Conservation (phyloP, 768 basidiomycete species). For the Trametes cubensis region DNA sequence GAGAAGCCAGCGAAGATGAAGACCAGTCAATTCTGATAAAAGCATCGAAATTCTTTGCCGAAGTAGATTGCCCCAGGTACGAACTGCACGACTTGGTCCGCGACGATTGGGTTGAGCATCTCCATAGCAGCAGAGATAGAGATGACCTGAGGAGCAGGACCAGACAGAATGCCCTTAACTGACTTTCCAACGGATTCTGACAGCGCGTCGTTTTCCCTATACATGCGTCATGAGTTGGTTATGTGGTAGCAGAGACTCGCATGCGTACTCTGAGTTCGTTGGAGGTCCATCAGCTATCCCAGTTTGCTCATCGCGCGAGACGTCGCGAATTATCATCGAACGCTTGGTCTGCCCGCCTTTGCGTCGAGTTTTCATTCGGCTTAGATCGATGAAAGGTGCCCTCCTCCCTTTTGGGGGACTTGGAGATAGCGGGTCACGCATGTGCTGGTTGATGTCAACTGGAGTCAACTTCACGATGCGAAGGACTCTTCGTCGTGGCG, state of each 20-base stretch:
- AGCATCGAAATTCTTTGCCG: slow-evolving; percentile 17
- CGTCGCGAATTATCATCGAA: background rate
- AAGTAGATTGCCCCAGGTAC: slow-evolving; percentile 9
- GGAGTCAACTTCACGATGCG: too few species aligned
- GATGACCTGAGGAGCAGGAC: background rate
- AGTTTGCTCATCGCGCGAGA: too few species aligned
- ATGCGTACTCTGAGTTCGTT: too few species aligned
- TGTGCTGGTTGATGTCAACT: too few species aligned
- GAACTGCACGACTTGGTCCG: slow-evolving; percentile 5
- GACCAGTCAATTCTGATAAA: background rate
- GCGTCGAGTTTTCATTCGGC: background rate
- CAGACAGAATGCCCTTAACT: background rate
- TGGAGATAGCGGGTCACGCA: background rate
- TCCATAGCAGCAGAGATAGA: slow-evolving; percentile 13
- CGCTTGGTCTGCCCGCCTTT: background rate
- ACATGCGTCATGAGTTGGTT: background rate
- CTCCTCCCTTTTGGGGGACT: background rate
- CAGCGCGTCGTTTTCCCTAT: background rate
- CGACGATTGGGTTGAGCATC: background rate
- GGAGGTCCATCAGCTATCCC: too few species aligned
- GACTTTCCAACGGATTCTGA: background rate
- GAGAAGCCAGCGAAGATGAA: background rate
- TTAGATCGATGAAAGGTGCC: background rate
- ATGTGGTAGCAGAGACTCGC: too few species aligned
- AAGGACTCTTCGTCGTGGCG: too few species aligned